Percentiles rank a stretch among this genome's conserved stretches.
phyloP scores from a whole-genome alignment of 192 early-diverging fungal species.

The Paraglomus occultum region DNA sequence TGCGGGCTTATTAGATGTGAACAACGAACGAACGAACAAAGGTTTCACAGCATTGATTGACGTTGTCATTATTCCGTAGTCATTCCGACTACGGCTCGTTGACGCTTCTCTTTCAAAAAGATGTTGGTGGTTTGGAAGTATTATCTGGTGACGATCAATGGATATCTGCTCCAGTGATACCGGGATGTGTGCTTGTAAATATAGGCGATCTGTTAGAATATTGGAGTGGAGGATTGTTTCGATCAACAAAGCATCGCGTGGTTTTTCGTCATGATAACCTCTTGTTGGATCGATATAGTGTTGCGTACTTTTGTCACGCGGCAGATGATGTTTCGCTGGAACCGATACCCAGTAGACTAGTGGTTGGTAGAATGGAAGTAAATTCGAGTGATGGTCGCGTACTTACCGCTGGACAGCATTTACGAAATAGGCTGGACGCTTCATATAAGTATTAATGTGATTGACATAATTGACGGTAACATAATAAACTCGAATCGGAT shows the following conservation, averaged over 20 bases:
- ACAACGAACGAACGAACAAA: too few species aligned
- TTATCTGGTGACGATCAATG: constrained; percentile 42
- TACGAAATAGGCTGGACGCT: background rate
- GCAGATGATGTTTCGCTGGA: constrained; percentile 46
- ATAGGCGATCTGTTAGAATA: constrained; percentile 60
- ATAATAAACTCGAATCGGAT: too few species aligned
- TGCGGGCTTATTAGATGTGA: background rate
- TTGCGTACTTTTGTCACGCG: constrained; percentile 62
- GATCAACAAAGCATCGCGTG: constrained; percentile 64
- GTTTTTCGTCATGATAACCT: constrained; percentile 50
- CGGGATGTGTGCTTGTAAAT: constrained; percentile 56
- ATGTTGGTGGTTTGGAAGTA: constrained; percentile 57
- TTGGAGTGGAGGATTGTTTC: constrained; percentile 61
- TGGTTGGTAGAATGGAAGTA: background rate
- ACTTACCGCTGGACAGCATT: constrained; percentile 23
- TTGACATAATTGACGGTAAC: too few species aligned
- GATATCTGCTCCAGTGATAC: constrained; percentile 60
- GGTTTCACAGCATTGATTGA: background rate
- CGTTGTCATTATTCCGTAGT: constrained; percentile 27
- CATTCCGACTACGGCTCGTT: constrained; percentile 71
- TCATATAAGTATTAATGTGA: constrained; percentile 13
- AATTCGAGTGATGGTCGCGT: background rate
- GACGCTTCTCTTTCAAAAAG: constrained; percentile 67
- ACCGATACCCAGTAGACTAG: constrained; percentile 40
- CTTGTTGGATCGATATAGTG: constrained; percentile 54